These are phyloP conservation scores for Cruciata laevipes DNA, from an alignment of 257 asterid genomes.

Conservation along the genomic window DNA sequence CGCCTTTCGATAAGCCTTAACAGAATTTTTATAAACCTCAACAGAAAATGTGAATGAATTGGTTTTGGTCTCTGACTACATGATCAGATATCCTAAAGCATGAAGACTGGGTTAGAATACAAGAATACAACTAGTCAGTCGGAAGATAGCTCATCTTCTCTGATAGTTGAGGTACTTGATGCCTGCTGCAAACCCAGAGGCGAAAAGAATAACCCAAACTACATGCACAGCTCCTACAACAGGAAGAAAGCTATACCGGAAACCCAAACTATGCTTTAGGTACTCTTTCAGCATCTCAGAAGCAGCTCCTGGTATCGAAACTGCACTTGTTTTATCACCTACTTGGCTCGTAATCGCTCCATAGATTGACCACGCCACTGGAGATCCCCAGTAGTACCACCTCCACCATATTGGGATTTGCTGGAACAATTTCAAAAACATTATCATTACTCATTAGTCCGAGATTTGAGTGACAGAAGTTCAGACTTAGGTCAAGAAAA, in stretches of 20 bases:
- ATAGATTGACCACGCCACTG: conserved; percentile 44
- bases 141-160: conserved; percentile 20
- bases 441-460: too few species aligned
- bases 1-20: too few species aligned
- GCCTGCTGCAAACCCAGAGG: conserved; percentile 29
- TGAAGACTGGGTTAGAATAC: too few species aligned
- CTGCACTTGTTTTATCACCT: conserved; percentile 24
- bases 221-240: conserved; percentile 36
- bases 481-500: neutral
- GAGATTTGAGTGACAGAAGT: neutral
- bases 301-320: conserved; percentile 37
- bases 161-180: conserved; percentile 48
- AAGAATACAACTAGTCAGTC: too few species aligned
- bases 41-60: too few species aligned
- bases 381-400: conserved; percentile 54
- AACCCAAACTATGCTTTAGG: conserved; percentile 31
- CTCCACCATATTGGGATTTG: conserved; percentile 57
- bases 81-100: neutral
- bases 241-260: conserved; percentile 34
- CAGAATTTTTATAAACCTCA: too few species aligned
- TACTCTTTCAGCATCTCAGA: conserved; percentile 23
- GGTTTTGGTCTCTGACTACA: neutral
- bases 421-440: conserved; percentile 12
- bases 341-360: conserved; percentile 37
- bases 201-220: conserved; percentile 33